Base-by-base conservation (phyloP, 2,329 filamentous ascomycete genomes). In the Ustilaginoidea virens region DNA sequence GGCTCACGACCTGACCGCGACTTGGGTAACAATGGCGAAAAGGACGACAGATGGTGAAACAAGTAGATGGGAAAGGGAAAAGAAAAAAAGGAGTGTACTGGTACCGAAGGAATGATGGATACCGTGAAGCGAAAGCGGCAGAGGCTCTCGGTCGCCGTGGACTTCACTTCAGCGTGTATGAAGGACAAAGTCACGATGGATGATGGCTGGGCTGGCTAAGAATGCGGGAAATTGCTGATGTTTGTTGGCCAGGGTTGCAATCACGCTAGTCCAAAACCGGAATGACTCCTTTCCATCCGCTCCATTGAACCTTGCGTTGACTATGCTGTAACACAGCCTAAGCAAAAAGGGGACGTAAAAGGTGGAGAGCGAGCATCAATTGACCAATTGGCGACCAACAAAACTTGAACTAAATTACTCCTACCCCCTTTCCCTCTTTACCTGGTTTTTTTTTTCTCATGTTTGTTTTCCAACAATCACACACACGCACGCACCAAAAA, bases 161-260 rank as follows among this genome's bases (percentile, higher is more conserved):
- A 28, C 11, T 32, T 20, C 24, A 21, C 27, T 14, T 30, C 28
- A 24, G 30, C 30, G 35, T 29, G 28, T 27, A 33, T 33, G 32
- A 27, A 23, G 26, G 34, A 33, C 25, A 35, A 32, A 27, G 33
- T 27, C 33, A 33, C 31, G 28, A 27, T 36, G 33, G 37, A n/a
- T n/a, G 22, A 17, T 15, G 19, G 11, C 15, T 5, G 16, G 20
- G 29, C 41, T 15, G 27, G 32, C 35, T 34, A 42, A 40, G 41
- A 47, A 46, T 47, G 49, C 31, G 48, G 46, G 51, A 53, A 53
- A 53, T 53, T 53, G 46, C 48, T 43, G 39, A 43, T 28, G 39
- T 43, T 50, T 39, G 46, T 41, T 39, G 37, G 36, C 7, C 39
- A 34, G 41, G 36, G 30, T 27, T 36, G 39, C 36, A 36, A 29